Evolutionary conservation across 2,329 filamentous ascomycete genomes (phyloP), one percentile per base, ranked within the genome.

Genomic region (Paecilomyces sp.): DNA sequence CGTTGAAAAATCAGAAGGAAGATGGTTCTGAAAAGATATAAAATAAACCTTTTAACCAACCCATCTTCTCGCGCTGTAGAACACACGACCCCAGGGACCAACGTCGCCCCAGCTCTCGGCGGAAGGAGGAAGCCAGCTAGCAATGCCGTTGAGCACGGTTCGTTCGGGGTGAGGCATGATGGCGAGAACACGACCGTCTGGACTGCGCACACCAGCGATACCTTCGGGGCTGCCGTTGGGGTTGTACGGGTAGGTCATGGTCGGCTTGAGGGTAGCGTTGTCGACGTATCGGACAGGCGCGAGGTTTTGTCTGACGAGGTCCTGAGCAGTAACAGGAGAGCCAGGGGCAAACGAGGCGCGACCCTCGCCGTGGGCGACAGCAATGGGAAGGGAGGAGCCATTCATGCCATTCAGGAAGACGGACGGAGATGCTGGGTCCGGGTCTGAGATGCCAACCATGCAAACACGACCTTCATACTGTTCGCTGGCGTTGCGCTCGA

Each of bases 91-190:
- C 92, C 92, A 96, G 22, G 92, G 91, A 1, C 91, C 90, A 71
- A 88, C 88, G 65, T 92, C 88, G 30, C 89, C 90, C 89, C 89
- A 92, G 62, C 87, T 80, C 65, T 83, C 82, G 34, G 71, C 70
- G 56, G 84, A 83, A 61, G 85, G 80, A 7, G 91, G 89, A 62
- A 88, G 78, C 74, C 88, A 96, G 73, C 89, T 93, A 55, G 83
- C 86, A 62, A 92, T 87, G 60, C 91, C 90, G 60, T 85, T 86
- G 79, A 95, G 79, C 60, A 96, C 86, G 15, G 90, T 95, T n/a
- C 92, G 85, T 79, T 97, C 92, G 0, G 92, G 92, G 74, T 96
- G 92, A 62, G 92, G 92, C 92, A 97, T 96, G 78, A 96, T 85
- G 6, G 91, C 91, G 66, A 96, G 75, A 1, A 95, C 90, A 60